A percentile compares a stretch with the other conserved stretches of the same genome.
Conservation (phyloP, 2,329 filamentous ascomycete species). For the Stachybotrys echinatus region DNA sequence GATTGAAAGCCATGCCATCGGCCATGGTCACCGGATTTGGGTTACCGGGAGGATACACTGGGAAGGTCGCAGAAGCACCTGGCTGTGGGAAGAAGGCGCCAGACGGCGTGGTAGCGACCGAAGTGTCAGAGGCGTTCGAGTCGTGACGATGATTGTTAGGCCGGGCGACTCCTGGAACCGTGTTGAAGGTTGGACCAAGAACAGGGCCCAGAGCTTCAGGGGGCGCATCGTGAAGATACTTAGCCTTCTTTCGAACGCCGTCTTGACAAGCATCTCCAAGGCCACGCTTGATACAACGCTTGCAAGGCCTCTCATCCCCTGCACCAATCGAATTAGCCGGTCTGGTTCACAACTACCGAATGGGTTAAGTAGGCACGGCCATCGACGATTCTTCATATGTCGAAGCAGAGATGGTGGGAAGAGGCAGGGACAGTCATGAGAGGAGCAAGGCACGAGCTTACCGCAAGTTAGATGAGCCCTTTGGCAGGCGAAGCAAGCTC, state of each 20-base stretch:
- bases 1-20: slow-evolving; percentile 50
- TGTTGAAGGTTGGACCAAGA: slow-evolving; percentile 65
- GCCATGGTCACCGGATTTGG: slow-evolving; percentile 43
- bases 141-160: slow-evolving; percentile 42
- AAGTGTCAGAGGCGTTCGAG: slow-evolving; percentile 41
- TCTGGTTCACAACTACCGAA: not conserved
- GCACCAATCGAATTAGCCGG: not conserved
- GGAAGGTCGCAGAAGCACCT: slow-evolving; percentile 38
- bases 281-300: slow-evolving; percentile 88
- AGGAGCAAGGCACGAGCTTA: slow-evolving; percentile 52
- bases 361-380: not conserved
- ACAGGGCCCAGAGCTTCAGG: slow-evolving; percentile 86
- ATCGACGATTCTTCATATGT: not conserved
- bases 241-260: slow-evolving; percentile 96
- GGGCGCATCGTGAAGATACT: slow-evolving; percentile 95
- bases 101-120: slow-evolving; percentile 29
- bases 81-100: slow-evolving; percentile 44
- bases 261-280: slow-evolving; percentile 90
- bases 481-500: slow-evolving; percentile 96
- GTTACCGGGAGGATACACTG: slow-evolving; percentile 40
- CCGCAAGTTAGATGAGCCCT: slow-evolving; percentile 96
- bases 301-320: slow-evolving; percentile 95
- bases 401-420: not conserved
- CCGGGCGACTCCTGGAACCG: slow-evolving; percentile 41
- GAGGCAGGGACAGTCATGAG: not conserved